Evolutionary conservation across 139 green algal genomes (phyloP).

Genomic region (Gonium pectorale): DNA sequence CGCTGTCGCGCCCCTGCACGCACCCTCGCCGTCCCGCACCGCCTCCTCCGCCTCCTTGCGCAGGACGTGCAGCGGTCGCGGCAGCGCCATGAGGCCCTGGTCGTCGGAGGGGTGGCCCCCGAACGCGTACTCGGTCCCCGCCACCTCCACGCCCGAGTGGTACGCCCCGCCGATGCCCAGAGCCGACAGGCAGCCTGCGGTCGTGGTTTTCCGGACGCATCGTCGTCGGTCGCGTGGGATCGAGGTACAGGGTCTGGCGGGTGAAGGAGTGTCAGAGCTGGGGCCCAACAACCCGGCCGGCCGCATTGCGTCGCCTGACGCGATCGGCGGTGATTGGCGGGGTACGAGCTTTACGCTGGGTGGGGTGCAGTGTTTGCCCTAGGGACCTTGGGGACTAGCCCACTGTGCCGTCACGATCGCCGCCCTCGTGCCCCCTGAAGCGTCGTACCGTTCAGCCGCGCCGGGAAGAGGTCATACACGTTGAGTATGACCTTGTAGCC

Average conservation of each 20-base stretch:
- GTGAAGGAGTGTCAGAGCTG: not conserved
- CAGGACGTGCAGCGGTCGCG: not conserved
- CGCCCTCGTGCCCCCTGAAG: too few species aligned
- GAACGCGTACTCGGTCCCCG: slow-evolving; percentile 18
- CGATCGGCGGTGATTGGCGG: too few species aligned
- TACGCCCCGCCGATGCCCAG: slow-evolving; percentile 17
- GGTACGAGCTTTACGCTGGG: too few species aligned
- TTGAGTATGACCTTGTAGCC: slow-evolving; percentile 37
- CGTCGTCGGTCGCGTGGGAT: too few species aligned
- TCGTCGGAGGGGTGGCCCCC: slow-evolving; percentile 1
- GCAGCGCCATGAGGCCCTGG: slow-evolving; percentile 1
- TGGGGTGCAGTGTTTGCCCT: too few species aligned
- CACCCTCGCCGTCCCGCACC: not conserved
- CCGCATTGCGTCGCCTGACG: too few species aligned
- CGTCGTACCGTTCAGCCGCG: slow-evolving; percentile 7
- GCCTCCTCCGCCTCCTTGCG: slow-evolving; percentile 9
- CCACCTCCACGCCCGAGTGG: slow-evolving; percentile 32
- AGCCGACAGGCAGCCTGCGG: not conserved
- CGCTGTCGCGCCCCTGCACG: not conserved
- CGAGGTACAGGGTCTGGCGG: not conserved
- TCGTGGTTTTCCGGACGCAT: too few species aligned
- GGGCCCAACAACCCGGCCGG: not conserved
- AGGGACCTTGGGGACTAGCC: not conserved
- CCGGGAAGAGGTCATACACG: slow-evolving; percentile 26
- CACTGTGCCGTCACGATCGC: too few species aligned